phyloP scores from a whole-genome alignment of 148 eudicot genomes.

The Beta vulgaris region DNA sequence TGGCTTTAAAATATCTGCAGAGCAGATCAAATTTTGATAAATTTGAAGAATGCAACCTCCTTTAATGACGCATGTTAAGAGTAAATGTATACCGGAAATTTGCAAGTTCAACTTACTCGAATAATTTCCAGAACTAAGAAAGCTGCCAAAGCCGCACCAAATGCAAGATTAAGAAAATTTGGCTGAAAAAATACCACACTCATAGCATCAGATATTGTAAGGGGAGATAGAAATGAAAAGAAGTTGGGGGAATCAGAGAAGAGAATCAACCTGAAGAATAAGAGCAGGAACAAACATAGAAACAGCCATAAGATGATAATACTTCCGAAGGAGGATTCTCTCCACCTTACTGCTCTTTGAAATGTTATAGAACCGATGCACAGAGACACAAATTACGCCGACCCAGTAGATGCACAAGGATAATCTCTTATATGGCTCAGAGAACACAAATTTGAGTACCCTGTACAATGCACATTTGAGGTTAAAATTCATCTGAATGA shows the following conservation, averaged over 20 bases:
- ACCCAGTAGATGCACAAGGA: slow-evolving; percentile 83
- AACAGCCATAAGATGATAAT: slow-evolving; percentile 94
- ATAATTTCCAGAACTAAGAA: slow-evolving; percentile 81
- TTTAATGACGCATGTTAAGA: neutral
- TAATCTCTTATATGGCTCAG: slow-evolving; percentile 86
- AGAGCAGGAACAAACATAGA: slow-evolving; percentile 93
- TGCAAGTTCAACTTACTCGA: slow-evolving; percentile 58
- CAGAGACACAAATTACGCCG: slow-evolving; percentile 58
- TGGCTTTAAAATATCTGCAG: too few relatives aligned
- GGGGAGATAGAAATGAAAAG: neutral
- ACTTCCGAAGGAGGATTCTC: slow-evolving; percentile 91
- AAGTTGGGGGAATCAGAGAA: slow-evolving; percentile 4
- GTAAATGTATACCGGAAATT: neutral
- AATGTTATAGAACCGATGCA: slow-evolving; percentile 62
- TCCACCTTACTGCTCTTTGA: slow-evolving; percentile 86
- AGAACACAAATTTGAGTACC: slow-evolving; percentile 73
- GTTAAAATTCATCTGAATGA: slow-evolving; percentile 10
- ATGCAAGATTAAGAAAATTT: slow-evolving; percentile 78
- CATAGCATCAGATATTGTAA: slow-evolving; percentile 7
- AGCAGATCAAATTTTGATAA: too few relatives aligned
- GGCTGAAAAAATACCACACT: slow-evolving; percentile 49
- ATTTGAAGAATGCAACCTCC: neutral
- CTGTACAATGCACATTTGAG: slow-evolving; percentile 41
- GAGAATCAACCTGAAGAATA: slow-evolving; percentile 69
- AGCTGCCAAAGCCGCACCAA: slow-evolving; percentile 93